phyloP scores from a whole-genome alignment of 2,329 filamentous ascomycete species.

The Phyllosticta paracitricarpa region DNA sequence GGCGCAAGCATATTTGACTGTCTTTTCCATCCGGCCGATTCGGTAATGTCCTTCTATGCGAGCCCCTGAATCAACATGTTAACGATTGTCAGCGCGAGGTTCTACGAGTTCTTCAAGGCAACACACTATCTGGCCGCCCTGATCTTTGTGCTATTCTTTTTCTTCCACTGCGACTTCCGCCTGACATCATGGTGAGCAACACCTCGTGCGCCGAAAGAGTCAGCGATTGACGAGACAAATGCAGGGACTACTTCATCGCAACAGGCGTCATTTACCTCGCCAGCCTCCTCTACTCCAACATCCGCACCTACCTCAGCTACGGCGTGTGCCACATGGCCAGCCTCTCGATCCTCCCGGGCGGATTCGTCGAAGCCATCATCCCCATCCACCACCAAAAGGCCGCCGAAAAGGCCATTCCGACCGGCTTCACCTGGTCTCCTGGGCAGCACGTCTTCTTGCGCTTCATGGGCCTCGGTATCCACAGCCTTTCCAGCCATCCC shows the following conservation, averaged over 20 bases:
- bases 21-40: slow-evolving; percentile 43
- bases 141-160: slow-evolving; percentile 49
- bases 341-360: slow-evolving; percentile 31
- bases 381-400: slow-evolving; percentile 15
- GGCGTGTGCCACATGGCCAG: slow-evolving; percentile 37
- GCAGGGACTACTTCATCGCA: slow-evolving; percentile 52
- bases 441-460: slow-evolving; percentile 49
- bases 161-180: slow-evolving; percentile 48
- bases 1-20: slow-evolving; percentile 45
- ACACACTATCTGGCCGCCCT: slow-evolving; percentile 44
- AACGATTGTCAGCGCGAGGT: slow-evolving; percentile 35
- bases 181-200: slow-evolving; percentile 42
- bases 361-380: slow-evolving; percentile 35
- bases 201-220: background rate
- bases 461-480: slow-evolving; percentile 36
- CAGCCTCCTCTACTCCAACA: slow-evolving; percentile 36
- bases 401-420: slow-evolving; percentile 17
- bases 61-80: background rate
- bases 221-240: background rate
- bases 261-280: slow-evolving; percentile 42
- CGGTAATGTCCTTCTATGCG: slow-evolving; percentile 26
- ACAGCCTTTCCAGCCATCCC: slow-evolving; percentile 41
- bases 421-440: slow-evolving; percentile 36
- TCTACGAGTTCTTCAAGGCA: slow-evolving; percentile 53
- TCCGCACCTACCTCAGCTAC: slow-evolving; percentile 41